phyloP scores from a whole-genome alignment of 257 asterid genomes.

The Coffea canephora region DNA sequence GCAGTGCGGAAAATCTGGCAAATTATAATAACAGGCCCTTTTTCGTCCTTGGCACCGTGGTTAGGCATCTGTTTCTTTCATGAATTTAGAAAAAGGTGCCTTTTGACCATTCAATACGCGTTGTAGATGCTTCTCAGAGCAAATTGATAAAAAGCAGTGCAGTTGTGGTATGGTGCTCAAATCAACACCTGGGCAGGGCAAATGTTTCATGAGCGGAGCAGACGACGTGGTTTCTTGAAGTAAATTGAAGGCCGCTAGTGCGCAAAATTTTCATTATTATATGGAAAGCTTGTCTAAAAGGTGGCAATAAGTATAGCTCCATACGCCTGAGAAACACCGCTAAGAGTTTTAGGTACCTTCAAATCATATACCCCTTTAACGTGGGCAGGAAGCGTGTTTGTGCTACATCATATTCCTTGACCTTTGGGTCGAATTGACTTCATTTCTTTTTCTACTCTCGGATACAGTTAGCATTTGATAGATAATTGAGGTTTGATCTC shows the following conservation, averaged over 20 bases:
- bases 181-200: neutral
- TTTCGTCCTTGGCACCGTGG: neutral
- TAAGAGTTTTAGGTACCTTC: neutral
- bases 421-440: neutral
- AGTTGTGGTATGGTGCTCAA: neutral
- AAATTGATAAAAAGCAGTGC: neutral
- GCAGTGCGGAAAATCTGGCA: neutral
- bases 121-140: neutral
- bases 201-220: neutral
- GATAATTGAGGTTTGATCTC: neutral
- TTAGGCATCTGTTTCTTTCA: neutral
- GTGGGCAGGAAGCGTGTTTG: neutral
- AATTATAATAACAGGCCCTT: neutral
- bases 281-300: neutral
- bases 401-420: neutral
- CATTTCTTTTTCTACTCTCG: neutral
- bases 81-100: neutral
- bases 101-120: neutral
- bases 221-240: neutral
- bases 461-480: neutral
- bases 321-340: neutral
- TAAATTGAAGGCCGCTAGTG: neutral
- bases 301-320: neutral
- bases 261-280: neutral
- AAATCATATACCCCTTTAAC: neutral